Conservation (phyloP, 2,329 filamentous ascomycete genomes). For the Cytospora piceae region DNA sequence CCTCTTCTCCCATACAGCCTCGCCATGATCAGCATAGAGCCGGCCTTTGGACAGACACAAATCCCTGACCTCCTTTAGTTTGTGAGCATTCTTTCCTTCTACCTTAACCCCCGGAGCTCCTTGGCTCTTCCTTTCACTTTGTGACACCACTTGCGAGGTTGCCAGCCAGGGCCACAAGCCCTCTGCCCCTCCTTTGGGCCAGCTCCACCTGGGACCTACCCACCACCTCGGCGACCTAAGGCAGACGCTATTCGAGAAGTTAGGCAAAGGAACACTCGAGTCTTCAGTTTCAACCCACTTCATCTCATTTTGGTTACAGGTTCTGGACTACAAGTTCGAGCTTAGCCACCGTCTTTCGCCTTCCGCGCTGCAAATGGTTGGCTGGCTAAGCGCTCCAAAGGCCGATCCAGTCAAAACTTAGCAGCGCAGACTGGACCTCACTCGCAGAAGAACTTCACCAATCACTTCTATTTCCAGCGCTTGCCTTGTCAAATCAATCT, state of each 20-base stretch:
- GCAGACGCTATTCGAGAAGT: neutral
- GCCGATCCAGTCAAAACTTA: neutral
- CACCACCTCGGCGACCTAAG: neutral
- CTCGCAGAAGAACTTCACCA: neutral
- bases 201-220: slow-evolving; percentile 20
- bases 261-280: neutral
- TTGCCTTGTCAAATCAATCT: neutral
- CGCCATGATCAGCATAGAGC: slow-evolving; percentile 25
- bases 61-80: slow-evolving; percentile 19
- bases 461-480: neutral
- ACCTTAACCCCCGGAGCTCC: neutral
- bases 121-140: neutral
- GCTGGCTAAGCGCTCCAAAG: neutral
- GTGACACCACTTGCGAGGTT: neutral
- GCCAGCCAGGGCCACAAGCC: neutral
- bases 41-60: slow-evolving; percentile 18
- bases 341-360: neutral
- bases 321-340: neutral
- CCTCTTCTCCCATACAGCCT: slow-evolving; percentile 11
- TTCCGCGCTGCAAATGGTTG: neutral
- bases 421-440: neutral
- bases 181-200: slow-evolving; percentile 24
- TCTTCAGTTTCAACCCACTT: neutral
- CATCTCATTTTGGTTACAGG: neutral
- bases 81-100: slow-evolving; percentile 5